Percentiles rank a stretch among this genome's conserved stretches.
These are phyloP conservation scores for sweet orange (Citrus sinensis) DNA, from an alignment of 345 rosid species.

Conservation along the genomic window DNA sequence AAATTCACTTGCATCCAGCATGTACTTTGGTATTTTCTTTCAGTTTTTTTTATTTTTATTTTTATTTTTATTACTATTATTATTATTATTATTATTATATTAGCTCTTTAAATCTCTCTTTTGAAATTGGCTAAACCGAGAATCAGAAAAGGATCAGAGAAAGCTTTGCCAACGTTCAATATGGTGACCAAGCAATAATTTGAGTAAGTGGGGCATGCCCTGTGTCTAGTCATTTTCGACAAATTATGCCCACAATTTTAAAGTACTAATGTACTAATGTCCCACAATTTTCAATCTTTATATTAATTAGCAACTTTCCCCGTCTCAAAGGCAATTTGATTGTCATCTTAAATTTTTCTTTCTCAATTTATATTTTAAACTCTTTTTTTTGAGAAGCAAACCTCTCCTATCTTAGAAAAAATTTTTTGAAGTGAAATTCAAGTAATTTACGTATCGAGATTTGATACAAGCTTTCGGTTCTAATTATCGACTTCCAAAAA, in stretches of 20 bases:
- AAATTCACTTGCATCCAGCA: not conserved
- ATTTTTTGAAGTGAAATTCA: no score
- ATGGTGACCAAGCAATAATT: not conserved
- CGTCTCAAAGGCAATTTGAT: not conserved
- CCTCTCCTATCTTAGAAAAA: no score
- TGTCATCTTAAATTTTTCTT: not conserved
- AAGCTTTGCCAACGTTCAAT: not conserved
- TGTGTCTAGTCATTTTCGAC: not conserved
- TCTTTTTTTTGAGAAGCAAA: no score
- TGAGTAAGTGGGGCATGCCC: not conserved
- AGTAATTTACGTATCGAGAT: no score
- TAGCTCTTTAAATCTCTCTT: not conserved
- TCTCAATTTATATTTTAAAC: no score
- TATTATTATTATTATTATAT: not conserved
- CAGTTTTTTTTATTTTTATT: not conserved
- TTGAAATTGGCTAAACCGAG: not conserved
- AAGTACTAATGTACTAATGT: not conserved
- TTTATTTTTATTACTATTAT: no score
- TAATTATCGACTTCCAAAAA: not conserved
- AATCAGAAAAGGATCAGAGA: not conserved
- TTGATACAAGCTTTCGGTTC: no score
- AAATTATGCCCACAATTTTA: not conserved
- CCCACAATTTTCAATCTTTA: not conserved
- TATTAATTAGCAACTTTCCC: not conserved
- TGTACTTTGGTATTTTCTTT: not conserved